These are phyloP conservation scores for Phytophthora capsici DNA, from an alignment of 352 stramenopile species.

Conservation along the genomic window DNA sequence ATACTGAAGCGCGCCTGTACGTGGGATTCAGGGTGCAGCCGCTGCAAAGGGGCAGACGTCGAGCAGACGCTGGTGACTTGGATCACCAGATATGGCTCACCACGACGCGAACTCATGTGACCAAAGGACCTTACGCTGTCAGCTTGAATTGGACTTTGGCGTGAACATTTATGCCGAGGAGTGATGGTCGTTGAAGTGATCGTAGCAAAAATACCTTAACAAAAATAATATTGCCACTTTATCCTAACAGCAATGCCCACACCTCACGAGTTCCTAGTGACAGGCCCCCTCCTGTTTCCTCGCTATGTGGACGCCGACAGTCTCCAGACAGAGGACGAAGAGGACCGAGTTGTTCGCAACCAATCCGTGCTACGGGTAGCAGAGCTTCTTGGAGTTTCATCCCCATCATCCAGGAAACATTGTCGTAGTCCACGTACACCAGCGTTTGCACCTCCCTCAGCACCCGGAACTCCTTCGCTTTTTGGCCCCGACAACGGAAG, in stretches of 20 bases:
- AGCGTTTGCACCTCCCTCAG: conserved; percentile 1
- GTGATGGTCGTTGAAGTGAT: conserved; percentile 33
- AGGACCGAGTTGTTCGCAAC: conserved; percentile 12
- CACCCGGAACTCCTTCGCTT: not conserved
- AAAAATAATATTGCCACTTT: not conserved
- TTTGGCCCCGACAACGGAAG: conserved; percentile 4
- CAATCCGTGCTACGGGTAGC: conserved; percentile 25
- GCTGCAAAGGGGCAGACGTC: conserved; percentile 7
- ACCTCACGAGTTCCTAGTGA: conserved; percentile 1
- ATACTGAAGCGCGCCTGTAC: not conserved
- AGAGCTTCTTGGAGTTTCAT: conserved; percentile 14
- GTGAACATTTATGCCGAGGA: not conserved
- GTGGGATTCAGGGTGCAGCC: conserved; percentile 6
- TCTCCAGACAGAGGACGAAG: conserved; percentile 16
- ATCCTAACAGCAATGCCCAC: conserved; percentile 14
- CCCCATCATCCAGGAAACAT: conserved; percentile 11
- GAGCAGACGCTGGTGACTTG: not conserved
- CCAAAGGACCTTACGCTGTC: not conserved
- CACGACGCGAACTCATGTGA: not conserved
- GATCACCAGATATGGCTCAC: conserved; percentile 13
- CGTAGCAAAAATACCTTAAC: conserved; percentile 1
- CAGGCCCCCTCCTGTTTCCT: conserved; percentile 19
- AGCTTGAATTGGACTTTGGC: too few relatives aligned
- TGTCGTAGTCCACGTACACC: conserved; percentile 17
- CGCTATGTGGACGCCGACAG: conserved; percentile 38